Evolutionary conservation across 305 asterid genomes (phyloP).

Genomic region (Fraxinus latifolia): DNA sequence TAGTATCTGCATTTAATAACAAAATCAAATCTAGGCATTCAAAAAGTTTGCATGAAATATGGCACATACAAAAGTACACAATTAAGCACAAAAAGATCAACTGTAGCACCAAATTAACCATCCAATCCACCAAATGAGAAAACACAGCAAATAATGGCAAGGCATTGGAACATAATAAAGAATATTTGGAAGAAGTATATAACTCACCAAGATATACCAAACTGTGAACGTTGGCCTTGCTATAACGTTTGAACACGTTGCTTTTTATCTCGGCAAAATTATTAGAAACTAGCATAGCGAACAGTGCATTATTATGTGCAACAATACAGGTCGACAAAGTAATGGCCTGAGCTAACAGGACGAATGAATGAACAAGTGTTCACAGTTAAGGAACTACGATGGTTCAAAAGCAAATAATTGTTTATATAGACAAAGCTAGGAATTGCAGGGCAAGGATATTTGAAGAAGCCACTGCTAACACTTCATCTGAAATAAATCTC

Average conservation of each 20-base stretch:
- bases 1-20: background rate
- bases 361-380: conserved; percentile 84
- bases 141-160: background rate
- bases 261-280: conserved; percentile 98
- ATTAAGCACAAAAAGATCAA: background rate
- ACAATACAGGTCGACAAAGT: conserved; percentile 95
- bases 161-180: background rate
- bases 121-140: background rate
- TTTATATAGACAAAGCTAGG: background rate
- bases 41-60: conserved; percentile 8
- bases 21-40: background rate
- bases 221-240: conserved; percentile 88
- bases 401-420: conserved; percentile 7
- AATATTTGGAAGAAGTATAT: conserved; percentile 13
- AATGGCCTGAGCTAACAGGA: conserved; percentile 97
- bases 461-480: conserved; percentile 73
- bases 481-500: conserved; percentile 81
- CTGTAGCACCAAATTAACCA: background rate
- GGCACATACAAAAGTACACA: background rate
- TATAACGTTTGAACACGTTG: conserved; percentile 89
- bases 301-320: conserved; percentile 92
- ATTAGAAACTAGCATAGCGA: conserved; percentile 93
- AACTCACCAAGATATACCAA: conserved; percentile 87
- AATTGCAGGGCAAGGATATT: conserved; percentile 65
- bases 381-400: conserved; percentile 55